Evolutionary conservation across 441 rosid species (phyloP), one percentile per base, ranked within the genome.

Genomic region (Erodium texanum): DNA sequence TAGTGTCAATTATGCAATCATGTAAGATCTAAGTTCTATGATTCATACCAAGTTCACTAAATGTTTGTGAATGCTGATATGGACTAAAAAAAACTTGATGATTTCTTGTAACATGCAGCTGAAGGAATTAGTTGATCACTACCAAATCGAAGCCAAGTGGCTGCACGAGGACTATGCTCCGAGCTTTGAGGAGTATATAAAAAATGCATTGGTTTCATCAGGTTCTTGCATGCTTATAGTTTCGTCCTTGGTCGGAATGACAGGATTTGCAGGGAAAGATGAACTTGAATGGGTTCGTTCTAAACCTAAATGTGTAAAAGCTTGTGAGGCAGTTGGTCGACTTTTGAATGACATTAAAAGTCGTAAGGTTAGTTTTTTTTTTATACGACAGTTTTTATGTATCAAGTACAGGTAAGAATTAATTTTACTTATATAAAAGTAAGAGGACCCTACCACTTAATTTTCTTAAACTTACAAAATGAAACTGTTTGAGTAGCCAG

Each of bases 91-190:
- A 41, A 10, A 9, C 19, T 79, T 0, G 62, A 63, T 41, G 22
- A 74, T 18, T 74, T 2, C 2, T 43, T 43, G 50, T 2, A 43
- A 43, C 11, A 32, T 11, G 19, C 8, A 52, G 59, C 8, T 52
- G 59, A 52, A 52, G 6, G 59, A 52, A 52, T 52, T 16, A 18
- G 22, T 52, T 16, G 16, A 2, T 6, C 1, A 18, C 59, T 52
- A 52, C 22, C 9, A 14, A 1, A 29, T 12, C 0, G 80, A 78
- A 67, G 80, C 80, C 1, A 78, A 73, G 66, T 78, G 82, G 82
- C 71, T 65, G 45, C 54, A 68, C 23, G 19, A 32, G 15, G 75
- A 73, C 15, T 19, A 68, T 24, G 67, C 71, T 1, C 77, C 80
- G 4, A 48, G 67, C 2, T 58, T 69, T 1, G 66, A 73, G 62